Percentiles rank a stretch among this genome's conserved stretches.
Evolutionary conservation across 1,284 basidiomycete species (phyloP).

Genomic region (Grifola frondosa): DNA sequence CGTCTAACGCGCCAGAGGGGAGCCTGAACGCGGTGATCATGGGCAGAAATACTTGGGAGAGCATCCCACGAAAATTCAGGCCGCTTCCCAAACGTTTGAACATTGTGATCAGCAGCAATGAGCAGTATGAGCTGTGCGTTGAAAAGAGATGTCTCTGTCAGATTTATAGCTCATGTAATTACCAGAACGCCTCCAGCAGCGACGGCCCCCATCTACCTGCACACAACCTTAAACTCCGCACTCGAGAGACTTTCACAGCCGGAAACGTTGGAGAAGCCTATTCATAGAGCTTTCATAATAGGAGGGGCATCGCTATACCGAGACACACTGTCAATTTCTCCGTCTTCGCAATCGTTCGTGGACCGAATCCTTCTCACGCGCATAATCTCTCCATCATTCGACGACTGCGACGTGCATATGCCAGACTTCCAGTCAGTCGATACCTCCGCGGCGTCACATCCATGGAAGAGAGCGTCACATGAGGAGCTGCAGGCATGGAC

Average conservation of each 20-base stretch:
- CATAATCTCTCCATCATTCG: slow-evolving; percentile 70
- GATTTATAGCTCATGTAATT: neutral
- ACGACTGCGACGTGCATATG: slow-evolving; percentile 87
- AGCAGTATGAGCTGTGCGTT: slow-evolving; percentile 64
- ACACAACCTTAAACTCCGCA: slow-evolving; percentile 19
- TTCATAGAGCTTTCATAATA: slow-evolving; percentile 76
- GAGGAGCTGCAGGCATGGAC: slow-evolving; percentile 71
- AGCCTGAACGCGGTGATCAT: slow-evolving; percentile 84
- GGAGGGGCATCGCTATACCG: slow-evolving; percentile 88
- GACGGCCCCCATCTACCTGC: slow-evolving; percentile 16
- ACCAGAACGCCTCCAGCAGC: slow-evolving; percentile 19
- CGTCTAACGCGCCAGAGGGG: slow-evolving; percentile 58
- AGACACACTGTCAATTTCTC: slow-evolving; percentile 53
- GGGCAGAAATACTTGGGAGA: slow-evolving; percentile 98
- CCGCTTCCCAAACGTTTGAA: slow-evolving; percentile 82
- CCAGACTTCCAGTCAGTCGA: slow-evolving; percentile 57
- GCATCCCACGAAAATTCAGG: slow-evolving; percentile 87
- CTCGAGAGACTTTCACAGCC: slow-evolving; percentile 16
- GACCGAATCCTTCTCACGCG: slow-evolving; percentile 88
- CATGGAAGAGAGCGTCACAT: slow-evolving; percentile 64
- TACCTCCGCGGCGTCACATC: slow-evolving; percentile 5
- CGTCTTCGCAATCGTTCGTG: slow-evolving; percentile 45
- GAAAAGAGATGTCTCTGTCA: neutral
- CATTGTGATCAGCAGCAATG: slow-evolving; percentile 75
- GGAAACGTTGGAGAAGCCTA: slow-evolving; percentile 17